Evolutionary conservation across 352 stramenopile species (phyloP).

Genomic region (Globisporangium iwayamae): DNA sequence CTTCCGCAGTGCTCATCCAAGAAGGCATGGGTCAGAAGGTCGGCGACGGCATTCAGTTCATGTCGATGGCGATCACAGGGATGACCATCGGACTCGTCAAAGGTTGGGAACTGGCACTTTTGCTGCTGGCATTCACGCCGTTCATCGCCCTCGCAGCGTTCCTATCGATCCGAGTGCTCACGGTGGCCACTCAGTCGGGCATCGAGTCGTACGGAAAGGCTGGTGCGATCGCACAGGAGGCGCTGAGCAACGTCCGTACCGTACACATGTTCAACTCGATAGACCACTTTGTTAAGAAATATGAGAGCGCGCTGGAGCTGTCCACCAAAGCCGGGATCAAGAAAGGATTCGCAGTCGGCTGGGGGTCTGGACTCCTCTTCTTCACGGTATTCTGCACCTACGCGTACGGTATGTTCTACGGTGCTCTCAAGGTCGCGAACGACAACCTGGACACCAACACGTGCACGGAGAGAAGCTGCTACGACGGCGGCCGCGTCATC

Average conservation of each 20-base stretch:
- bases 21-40: constrained; percentile 61
- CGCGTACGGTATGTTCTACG: too few relatives aligned
- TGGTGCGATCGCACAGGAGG: constrained; percentile 65
- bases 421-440: neutral
- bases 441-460: too few relatives aligned
- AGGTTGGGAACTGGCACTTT: constrained; percentile 61
- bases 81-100: constrained; percentile 65
- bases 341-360: constrained; percentile 47
- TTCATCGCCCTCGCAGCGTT: constrained; percentile 51
- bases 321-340: constrained; percentile 51
- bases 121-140: constrained; percentile 62
- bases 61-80: constrained; percentile 56
- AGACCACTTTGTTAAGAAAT: constrained; percentile 53
- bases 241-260: constrained; percentile 65
- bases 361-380: too few relatives aligned
- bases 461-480: constrained; percentile 28
- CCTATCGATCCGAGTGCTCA: constrained; percentile 50
- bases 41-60: constrained; percentile 51
- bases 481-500: constrained; percentile 32
- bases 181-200: constrained; percentile 37
- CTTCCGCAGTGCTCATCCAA: constrained; percentile 46
- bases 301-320: constrained; percentile 37
- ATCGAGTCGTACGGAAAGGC: constrained; percentile 64
- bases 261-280: constrained; percentile 81
- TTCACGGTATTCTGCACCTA: too few relatives aligned